Conservation (phyloP, 2,329 filamentous ascomycete species). For the Rhynchosporium secalis region DNA sequence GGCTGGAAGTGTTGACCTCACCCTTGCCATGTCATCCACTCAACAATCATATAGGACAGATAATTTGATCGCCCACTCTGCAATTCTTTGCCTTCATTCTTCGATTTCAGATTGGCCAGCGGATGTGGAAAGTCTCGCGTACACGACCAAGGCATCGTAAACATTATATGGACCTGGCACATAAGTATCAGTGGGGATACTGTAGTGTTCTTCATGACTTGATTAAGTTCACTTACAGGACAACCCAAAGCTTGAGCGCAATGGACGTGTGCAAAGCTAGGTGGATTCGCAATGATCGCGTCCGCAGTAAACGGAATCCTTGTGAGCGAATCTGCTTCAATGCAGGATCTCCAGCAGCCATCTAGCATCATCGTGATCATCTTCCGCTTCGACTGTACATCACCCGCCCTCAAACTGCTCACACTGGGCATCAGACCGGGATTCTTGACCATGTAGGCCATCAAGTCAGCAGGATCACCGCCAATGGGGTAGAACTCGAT, state of each 20-base stretch:
- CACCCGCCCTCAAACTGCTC: constrained; percentile 69
- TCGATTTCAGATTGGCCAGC: constrained; percentile 47
- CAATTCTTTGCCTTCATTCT: constrained; percentile 40
- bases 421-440: constrained; percentile 80
- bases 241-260: constrained; percentile 28
- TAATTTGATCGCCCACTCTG: constrained; percentile 43
- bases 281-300: constrained; percentile 36
- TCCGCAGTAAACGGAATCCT: constrained; percentile 34
- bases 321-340: constrained; percentile 50
- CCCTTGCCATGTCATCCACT: constrained; percentile 53
- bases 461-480: constrained; percentile 69
- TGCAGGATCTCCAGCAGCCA: constrained; percentile 82
- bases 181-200: background rate
- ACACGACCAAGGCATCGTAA: constrained; percentile 31
- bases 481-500: constrained; percentile 44
- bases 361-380: constrained; percentile 74
- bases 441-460: constrained; percentile 89
- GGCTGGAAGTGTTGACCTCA: constrained; percentile 18
- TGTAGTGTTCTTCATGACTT: background rate
- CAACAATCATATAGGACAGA: constrained; percentile 49
- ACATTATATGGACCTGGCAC: constrained; percentile 22
- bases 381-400: constrained; percentile 68
- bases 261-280: constrained; percentile 36
- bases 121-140: constrained; percentile 40
- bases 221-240: constrained; percentile 58